Base-by-base conservation (phyloP, 257 asterid species). In the Leptodermis oblonga region DNA sequence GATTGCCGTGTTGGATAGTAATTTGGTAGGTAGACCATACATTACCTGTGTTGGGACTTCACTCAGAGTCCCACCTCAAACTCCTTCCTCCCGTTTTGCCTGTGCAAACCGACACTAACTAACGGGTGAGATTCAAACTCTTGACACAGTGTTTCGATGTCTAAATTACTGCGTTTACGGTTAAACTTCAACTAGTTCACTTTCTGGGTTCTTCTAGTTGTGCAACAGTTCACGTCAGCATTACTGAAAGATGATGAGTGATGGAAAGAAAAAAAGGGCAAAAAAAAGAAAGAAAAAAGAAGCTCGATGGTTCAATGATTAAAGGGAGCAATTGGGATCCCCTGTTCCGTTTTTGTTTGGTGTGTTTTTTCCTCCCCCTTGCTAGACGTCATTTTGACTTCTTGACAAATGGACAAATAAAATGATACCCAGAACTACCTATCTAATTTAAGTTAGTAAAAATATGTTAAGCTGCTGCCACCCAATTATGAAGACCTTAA, bases 1-100 rank as follows among this genome's bases (percentile, higher is more conserved):
- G 73, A 74, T 74, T 59, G 72, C 37, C 70, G 70, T 43, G 65
- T 25, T 74, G 13, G 73, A 64, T 65, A 59, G 39, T 61, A 0
- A 13, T 26, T 52, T 8, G 20, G 36, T 71, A 7, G 63, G 64
- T 33, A 62, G 15, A 62, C 33, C 45, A 15, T 34, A 48, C 34
- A n/a, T n/a, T n/a, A n/a, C n/a, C n/a, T n/a, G n/a, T n/a, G n/a
- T n/a, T n/a, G n/a, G 68, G 49, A 53, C 36, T 51, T 34, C 14
- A 6, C 13, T 31, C 37, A 5, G 5, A 59, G 49, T 7, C 30
- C 64, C 30, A 3, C 23, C 23, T 18, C 39, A 59, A n/a, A 17
- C 5, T 14, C 36, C 28, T 10, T 7, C 34, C 73, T 54, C 22
- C 15, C 45, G 3, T 25, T 28, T 62, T 17, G 43, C 70, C 70